Evolutionary conservation across 495 filamentous ascomycete species (phyloP), one percentile per base, ranked within the genome.

Genomic region (Cladorrhinum samala): DNA sequence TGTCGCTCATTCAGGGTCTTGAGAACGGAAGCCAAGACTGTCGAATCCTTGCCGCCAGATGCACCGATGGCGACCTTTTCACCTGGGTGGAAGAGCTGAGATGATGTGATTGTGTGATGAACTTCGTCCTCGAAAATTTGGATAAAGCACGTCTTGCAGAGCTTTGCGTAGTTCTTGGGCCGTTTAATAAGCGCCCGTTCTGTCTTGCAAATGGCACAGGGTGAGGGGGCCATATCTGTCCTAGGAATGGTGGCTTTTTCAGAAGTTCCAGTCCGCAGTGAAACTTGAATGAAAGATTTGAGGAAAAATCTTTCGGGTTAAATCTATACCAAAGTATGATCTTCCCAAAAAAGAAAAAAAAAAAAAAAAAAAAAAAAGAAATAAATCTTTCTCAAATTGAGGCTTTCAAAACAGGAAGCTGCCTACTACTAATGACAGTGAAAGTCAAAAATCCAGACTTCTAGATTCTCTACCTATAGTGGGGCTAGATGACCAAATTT

Each of bases 41-140:
- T 98, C 53, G 90, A 96, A 71, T 98, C 93, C 73, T 98, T 98
- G 57, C 93, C 93, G 40, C 93, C 93, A 2, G 92, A 96, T 30
- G 93, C 93, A 42, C 93, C 93, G 66, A 98, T 95, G 19, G 93
- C 93, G 23, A 98, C 79, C 49, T 83, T 83, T 67, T 96, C 92
- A 33, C 94, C 93, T 19, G 75, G 86, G 30, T 77, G 70, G 73
- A 98, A 98, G 33, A 98, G 80, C 20, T 75, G 71, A 13, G 86
- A 85, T 6, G 82, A 74, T 9, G 76, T 86, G 69, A 98, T 95
- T 3, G 93, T 97, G 59, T 91, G 83, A 68, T 96, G 91, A 49
- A 95, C 85, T 75, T 98, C 93, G 56, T 85, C 78, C 67, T 98
- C 93, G 67, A 98, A 98, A 47, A 91, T 73, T 19, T 69, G 50